Evolutionary conservation across 192 early-diverging fungal species (phyloP).

Genomic region (Coemansia sp.): DNA sequence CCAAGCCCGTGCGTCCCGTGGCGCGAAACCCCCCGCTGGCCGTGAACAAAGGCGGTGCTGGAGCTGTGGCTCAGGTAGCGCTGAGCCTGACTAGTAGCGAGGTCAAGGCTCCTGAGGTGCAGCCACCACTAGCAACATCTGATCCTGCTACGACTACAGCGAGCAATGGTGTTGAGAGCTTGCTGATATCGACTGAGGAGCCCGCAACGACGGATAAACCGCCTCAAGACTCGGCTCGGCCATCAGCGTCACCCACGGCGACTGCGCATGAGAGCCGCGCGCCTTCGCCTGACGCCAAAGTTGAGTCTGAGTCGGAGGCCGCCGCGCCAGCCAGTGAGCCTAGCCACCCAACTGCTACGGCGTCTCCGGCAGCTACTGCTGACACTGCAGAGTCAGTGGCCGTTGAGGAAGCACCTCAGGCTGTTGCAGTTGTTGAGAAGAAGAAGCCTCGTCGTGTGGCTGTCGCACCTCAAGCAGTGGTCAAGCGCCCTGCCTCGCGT

Average conservation of each 20-base stretch:
- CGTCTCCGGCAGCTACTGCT: background rate
- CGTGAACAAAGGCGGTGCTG: slow-evolving; percentile 22
- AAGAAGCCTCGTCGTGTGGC: background rate
- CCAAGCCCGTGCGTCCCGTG: slow-evolving; percentile 47
- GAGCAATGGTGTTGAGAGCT: slow-evolving; percentile 26
- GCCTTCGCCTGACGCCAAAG: slow-evolving; percentile 20
- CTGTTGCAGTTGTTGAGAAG: background rate
- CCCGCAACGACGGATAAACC: slow-evolving; percentile 7
- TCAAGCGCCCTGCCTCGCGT: slow-evolving; percentile 4
- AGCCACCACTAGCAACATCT: background rate
- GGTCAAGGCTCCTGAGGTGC: background rate
- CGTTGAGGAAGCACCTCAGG: background rate
- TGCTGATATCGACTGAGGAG: slow-evolving; percentile 43
- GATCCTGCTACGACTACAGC: slow-evolving; percentile 5
- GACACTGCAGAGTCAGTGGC: background rate
- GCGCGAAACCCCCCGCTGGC: slow-evolving; percentile 22
- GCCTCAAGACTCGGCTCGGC: slow-evolving; percentile 37
- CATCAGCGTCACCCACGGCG: slow-evolving; percentile 31
- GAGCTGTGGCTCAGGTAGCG: slow-evolving; percentile 13
- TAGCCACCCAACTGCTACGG: background rate
- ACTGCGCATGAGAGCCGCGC: slow-evolving; percentile 28
- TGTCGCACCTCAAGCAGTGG: background rate
- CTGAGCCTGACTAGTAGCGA: slow-evolving; percentile 2
- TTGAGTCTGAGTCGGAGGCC: background rate
- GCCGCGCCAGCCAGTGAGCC: background rate